phyloP scores from a whole-genome alignment of 148 eudicot species.

The Agrostemma githago region DNA sequence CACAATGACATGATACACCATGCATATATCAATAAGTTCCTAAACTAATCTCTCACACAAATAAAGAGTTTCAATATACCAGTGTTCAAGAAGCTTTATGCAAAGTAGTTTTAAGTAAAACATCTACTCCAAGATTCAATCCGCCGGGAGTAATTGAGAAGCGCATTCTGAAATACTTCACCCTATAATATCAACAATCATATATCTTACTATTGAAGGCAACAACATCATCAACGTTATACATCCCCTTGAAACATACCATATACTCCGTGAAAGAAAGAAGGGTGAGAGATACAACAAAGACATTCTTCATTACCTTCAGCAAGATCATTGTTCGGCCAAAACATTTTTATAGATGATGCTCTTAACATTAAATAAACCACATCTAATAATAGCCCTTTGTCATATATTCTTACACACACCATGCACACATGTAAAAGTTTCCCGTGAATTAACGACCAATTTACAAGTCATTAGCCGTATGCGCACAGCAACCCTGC shows the following conservation, averaged over 20 bases:
- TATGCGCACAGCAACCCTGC: not conserved
- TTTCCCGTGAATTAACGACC: not conserved
- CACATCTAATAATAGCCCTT: not conserved
- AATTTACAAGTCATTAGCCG: constrained; percentile 3
- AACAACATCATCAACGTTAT: not conserved
- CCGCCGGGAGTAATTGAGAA: not conserved
- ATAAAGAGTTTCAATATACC: not conserved
- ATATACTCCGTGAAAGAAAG: not conserved
- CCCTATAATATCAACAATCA: not conserved
- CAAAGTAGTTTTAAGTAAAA: not conserved
- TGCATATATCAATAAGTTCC: not conserved
- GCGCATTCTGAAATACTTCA: not conserved
- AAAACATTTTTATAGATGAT: not conserved
- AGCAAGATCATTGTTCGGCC: not conserved
- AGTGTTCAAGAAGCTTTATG: not conserved
- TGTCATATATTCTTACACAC: not conserved
- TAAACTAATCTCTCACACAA: not conserved
- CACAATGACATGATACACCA: not conserved
- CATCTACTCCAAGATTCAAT: not conserved
- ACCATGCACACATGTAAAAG: not conserved
- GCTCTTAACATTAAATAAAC: not conserved
- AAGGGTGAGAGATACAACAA: not conserved
- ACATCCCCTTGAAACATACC: not conserved
- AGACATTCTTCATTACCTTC: not conserved
- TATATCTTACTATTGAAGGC: not conserved